A percentile compares a stretch with the other conserved stretches of the same genome.
Evolutionary conservation across 768 basidiomycete species (phyloP).

Genomic region (Calocybe cyanea): DNA sequence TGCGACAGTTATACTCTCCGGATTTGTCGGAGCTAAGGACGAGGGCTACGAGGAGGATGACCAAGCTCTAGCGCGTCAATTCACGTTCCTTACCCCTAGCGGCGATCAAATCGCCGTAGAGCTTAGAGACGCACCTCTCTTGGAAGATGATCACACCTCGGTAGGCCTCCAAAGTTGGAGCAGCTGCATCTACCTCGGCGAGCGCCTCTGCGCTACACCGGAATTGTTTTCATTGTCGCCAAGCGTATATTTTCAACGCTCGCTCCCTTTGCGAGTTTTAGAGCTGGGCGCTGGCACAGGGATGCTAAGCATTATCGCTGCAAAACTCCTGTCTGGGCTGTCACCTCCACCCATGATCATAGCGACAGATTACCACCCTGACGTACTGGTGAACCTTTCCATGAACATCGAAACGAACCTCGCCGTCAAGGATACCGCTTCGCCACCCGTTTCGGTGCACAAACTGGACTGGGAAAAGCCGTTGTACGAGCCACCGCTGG

Average conservation of each 20-base stretch:
- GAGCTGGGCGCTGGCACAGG: constrained; percentile 89
- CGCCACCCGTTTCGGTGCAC: constrained; percentile 36
- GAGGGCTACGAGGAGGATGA: constrained; percentile 40
- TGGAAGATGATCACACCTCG: constrained; percentile 65
- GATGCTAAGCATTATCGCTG: constrained; percentile 67
- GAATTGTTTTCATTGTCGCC: constrained; percentile 31
- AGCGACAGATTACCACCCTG: constrained; percentile 77
- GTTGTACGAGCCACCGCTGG: constrained; percentile 27
- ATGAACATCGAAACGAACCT: constrained; percentile 58
- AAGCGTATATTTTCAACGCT: background rate
- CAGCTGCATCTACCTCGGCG: constrained; percentile 67
- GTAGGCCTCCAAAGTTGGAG: constrained; percentile 88
- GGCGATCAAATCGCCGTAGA: constrained; percentile 37
- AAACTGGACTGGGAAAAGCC: constrained; percentile 66
- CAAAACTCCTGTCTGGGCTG: constrained; percentile 37
- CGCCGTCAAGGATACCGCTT: constrained; percentile 13
- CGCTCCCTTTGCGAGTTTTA: constrained; percentile 44
- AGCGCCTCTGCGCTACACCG: constrained; percentile 52
- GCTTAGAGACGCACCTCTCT: constrained; percentile 68
- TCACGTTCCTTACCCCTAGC: constrained; percentile 37
- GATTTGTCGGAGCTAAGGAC: constrained; percentile 40
- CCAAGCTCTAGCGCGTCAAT: constrained; percentile 42
- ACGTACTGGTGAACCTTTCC: constrained; percentile 66
- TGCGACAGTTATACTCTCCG: constrained; percentile 53
- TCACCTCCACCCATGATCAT: constrained; percentile 36